Percentiles rank a stretch among this genome's conserved stretches.
Conservation (phyloP, 2,329 filamentous ascomycete species). For the Bimuria novae-zelandiae region DNA sequence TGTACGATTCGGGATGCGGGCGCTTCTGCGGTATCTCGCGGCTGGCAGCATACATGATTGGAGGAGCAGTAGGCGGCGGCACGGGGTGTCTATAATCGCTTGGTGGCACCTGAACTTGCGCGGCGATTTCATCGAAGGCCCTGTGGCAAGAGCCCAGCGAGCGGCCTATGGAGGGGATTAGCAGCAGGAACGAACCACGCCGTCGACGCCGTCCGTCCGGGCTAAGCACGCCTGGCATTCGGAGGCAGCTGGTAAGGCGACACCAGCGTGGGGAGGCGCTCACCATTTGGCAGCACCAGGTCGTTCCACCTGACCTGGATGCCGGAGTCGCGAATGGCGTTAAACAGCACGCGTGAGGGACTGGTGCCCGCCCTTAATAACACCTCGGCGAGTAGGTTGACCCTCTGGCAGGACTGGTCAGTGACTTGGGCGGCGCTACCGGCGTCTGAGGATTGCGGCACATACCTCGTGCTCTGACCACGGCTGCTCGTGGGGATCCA, state of each 20-base stretch:
- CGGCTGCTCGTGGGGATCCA: constrained; percentile 50
- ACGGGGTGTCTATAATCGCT: constrained; percentile 37
- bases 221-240: background rate
- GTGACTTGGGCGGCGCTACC: constrained; percentile 9
- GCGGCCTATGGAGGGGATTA: constrained; percentile 31
- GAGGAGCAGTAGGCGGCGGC: constrained; percentile 33
- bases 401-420: constrained; percentile 23
- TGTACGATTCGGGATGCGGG: constrained; percentile 36
- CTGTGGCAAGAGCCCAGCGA: constrained; percentile 44
- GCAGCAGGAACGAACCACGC: background rate
- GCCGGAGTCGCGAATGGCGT: constrained; percentile 50
- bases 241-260: background rate
- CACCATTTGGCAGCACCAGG: constrained; percentile 56
- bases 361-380: constrained; percentile 53
- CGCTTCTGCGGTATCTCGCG: constrained; percentile 44
- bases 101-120: constrained; percentile 28
- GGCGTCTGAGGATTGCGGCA: constrained; percentile 17
- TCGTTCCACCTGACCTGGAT: constrained; percentile 55
- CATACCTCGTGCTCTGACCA: constrained; percentile 54
- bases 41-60: constrained; percentile 34
- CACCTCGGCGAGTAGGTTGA: constrained; percentile 57
- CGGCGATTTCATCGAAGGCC: constrained; percentile 39
- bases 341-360: constrained; percentile 49
- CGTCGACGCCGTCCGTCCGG: background rate
- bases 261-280: constrained; percentile 20